Evolutionary conservation across 73 alveolate genomes (phyloP).

Genomic region (Paramecium octaurelia): DNA sequence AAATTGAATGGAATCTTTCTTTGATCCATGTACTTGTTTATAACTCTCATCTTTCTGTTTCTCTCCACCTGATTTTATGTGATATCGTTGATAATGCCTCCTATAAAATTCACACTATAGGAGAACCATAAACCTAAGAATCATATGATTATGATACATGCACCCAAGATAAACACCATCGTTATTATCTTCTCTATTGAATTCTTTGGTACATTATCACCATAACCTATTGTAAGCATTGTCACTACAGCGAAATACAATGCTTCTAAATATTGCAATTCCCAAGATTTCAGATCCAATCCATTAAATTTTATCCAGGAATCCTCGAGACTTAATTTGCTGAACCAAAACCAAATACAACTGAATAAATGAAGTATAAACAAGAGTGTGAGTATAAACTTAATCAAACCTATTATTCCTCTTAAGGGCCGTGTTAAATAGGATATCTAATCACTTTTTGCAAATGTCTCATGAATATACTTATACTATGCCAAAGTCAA

Average conservation of each 20-base stretch:
- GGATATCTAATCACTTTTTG: background rate
- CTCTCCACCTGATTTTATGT: conserved; percentile 33
- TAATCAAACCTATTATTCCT: background rate
- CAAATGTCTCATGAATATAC: background rate
- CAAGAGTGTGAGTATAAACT: background rate
- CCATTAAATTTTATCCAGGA: conserved; percentile 1
- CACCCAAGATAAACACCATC: background rate
- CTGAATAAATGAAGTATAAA: conserved; percentile 14
- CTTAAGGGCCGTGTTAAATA: background rate
- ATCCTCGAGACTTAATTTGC: background rate
- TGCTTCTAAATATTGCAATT: conserved; percentile 24
- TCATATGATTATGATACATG: background rate
- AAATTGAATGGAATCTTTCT: background rate
- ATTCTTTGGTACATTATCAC: conserved; percentile 47
- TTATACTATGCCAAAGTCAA: background rate
- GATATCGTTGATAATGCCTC: conserved; percentile 11
- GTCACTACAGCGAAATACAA: conserved; percentile 37
- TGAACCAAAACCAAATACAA: conserved; percentile 37
- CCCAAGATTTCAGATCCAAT: background rate
- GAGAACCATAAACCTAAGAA: background rate
- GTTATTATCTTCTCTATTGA: background rate
- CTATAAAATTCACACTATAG: conserved; percentile 1
- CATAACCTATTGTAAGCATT: conserved; percentile 45
- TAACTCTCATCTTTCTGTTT: conserved; percentile 5
- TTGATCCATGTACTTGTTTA: conserved; percentile 3